phyloP scores from a whole-genome alignment of 1,284 basidiomycete species.

The Anthracocystis walkeri region DNA sequence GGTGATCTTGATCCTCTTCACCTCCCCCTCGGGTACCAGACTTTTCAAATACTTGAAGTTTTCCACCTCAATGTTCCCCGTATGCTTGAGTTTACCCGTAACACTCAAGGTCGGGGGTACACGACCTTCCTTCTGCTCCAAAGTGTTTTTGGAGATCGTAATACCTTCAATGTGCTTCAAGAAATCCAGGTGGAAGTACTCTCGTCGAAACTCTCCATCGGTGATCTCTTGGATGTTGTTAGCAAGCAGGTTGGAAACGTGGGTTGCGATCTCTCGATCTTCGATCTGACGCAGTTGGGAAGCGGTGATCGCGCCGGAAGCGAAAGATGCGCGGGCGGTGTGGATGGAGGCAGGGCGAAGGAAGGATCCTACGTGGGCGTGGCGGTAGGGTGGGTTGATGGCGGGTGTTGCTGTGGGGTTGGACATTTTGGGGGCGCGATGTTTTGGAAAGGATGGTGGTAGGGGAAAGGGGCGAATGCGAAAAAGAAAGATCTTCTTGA shows the following conservation, averaged over 20 bases:
- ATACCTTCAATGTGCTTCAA: slow-evolving; percentile 56
- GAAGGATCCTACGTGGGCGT: slow-evolving; percentile 68
- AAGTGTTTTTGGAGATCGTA: slow-evolving; percentile 53
- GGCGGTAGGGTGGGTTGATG: slow-evolving; percentile 46
- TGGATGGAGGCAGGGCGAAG: slow-evolving; percentile 74
- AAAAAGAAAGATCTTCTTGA: no score
- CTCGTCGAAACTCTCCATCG: slow-evolving; percentile 74
- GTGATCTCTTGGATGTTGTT: slow-evolving; percentile 75
- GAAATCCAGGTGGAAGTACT: slow-evolving; percentile 60
- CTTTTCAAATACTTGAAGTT: slow-evolving; percentile 68
- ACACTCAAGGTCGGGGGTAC: slow-evolving; percentile 69
- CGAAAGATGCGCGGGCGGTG: slow-evolving; percentile 72
- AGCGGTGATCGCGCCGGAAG: slow-evolving; percentile 71
- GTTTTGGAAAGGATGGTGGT: no score
- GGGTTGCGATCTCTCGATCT: slow-evolving; percentile 74
- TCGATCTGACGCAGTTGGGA: slow-evolving; percentile 73
- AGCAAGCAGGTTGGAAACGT: slow-evolving; percentile 74
- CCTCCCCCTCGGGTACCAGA: slow-evolving; percentile 60
- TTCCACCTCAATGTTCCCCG: slow-evolving; percentile 62
- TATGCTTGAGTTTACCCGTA: slow-evolving; percentile 62
- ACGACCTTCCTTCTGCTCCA: slow-evolving; percentile 54
- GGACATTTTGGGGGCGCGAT: no score
- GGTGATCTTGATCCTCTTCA: slow-evolving; percentile 77
- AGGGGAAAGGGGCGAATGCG: no score
- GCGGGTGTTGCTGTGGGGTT: no score